Conservation (phyloP, 2,329 filamentous ascomycete species). For the Akanthomyces muscarius region DNA sequence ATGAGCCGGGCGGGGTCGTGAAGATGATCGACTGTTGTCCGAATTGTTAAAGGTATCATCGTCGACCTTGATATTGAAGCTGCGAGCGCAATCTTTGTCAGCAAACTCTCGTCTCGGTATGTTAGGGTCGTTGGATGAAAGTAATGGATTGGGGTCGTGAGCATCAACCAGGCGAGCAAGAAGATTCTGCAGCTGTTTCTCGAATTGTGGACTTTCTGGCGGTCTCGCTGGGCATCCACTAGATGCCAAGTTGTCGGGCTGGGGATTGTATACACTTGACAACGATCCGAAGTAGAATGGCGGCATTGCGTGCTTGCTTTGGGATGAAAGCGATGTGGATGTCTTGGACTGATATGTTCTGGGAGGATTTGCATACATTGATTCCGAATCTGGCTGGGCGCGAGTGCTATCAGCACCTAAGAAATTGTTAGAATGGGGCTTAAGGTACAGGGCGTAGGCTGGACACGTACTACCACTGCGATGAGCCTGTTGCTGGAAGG, state of each 20-base stretch:
- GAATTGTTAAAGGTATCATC: constrained; percentile 36
- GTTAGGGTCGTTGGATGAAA: background rate
- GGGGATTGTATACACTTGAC: constrained; percentile 17
- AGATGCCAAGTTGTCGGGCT: constrained; percentile 22
- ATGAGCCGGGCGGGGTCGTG: constrained; percentile 29
- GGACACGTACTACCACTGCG: background rate
- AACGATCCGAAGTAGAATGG: constrained; percentile 15
- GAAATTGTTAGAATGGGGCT: background rate
- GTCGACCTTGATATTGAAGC: constrained; percentile 48
- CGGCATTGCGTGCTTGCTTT: background rate
- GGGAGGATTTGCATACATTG: constrained; percentile 16
- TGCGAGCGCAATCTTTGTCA: constrained; percentile 36
- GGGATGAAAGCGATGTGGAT: background rate
- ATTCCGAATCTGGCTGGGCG: constrained; percentile 5
- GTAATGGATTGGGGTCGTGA: constrained; percentile 1
- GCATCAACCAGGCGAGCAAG: constrained; percentile 25
- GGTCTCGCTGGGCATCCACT: constrained; percentile 30
- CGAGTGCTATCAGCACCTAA: constrained; percentile 3
- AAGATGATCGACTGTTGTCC: constrained; percentile 1
- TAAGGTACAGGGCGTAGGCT: too few relatives aligned
- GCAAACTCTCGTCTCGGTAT: constrained; percentile 21
- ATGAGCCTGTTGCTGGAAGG: constrained; percentile 4
- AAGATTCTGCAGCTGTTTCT: constrained; percentile 37
- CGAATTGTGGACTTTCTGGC: constrained; percentile 34
- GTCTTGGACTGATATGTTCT: background rate